Evolutionary conservation across 371 early-diverging fungal genomes (phyloP).

Genomic region (Actinomortierella ambigua): DNA sequence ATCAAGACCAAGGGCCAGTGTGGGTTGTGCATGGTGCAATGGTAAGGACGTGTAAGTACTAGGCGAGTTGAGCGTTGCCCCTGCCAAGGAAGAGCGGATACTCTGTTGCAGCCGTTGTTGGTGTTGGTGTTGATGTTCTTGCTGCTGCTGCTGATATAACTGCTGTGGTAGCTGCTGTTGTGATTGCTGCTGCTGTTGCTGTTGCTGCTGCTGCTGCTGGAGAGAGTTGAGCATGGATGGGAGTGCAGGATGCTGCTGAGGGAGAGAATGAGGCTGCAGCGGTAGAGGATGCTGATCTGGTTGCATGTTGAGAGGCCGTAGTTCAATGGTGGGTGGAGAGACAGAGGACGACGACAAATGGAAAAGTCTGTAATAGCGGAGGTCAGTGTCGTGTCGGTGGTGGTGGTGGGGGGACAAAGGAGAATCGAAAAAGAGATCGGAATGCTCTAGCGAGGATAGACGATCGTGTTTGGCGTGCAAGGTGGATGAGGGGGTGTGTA

Average conservation of each 20-base stretch:
- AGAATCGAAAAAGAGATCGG: not conserved
- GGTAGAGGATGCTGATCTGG: constrained; percentile 8
- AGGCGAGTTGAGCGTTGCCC: not conserved
- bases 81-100: not conserved
- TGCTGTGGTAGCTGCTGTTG: constrained; percentile 12
- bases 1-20: not conserved
- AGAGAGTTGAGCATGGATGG: constrained; percentile 4
- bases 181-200: constrained; percentile 11
- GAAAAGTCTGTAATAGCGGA: not conserved
- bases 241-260: constrained; percentile 10
- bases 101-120: constrained; percentile 5
- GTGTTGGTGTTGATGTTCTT: constrained; percentile 16
- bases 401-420: not conserved
- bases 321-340: constrained; percentile 1
- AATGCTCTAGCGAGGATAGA: no score
- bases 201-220: constrained; percentile 4
- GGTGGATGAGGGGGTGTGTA: no score
- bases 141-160: constrained; percentile 3
- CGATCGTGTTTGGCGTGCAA: no score
- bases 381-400: constrained; percentile 13
- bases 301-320: constrained; percentile 10
- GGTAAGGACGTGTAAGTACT: constrained; percentile 1
- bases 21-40: constrained; percentile 3
- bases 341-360: no score
- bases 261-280: constrained; percentile 7